Evolutionary conservation across 2,329 filamentous ascomycete species (phyloP), one percentile per base, ranked within the genome.

Genomic region (Pyrenophora tritici-repentis): DNA sequence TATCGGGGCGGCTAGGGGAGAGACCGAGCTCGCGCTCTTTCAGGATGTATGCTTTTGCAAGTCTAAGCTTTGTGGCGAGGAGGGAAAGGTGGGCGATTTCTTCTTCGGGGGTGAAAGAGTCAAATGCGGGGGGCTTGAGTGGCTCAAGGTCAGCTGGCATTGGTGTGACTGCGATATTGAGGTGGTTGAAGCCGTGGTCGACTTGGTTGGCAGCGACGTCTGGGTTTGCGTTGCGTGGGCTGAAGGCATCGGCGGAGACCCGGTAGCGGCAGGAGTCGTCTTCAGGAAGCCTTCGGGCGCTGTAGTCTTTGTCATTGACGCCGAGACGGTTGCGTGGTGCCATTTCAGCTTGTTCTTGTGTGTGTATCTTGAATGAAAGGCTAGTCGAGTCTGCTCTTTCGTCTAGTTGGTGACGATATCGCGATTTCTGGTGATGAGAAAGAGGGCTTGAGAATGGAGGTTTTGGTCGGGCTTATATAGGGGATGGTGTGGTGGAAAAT

Each of bases 121-220:
- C 18, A 20, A 20, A 20, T 3, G 18, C 18, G 5, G 18, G 18
- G 18, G 18, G 18, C 18, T 20, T 20, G 18, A 5, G 18, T 3
- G 18, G 18, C 3, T 20, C 18, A 3, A 20, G 18, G 5, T 20
- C 18, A 20, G 18, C 18, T 20, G 5, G 18, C 3, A 20, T 3
- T 20, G 18, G 18, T 20, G 18, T 20, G 18, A 20, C 18, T 5
- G 44, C 8, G 3, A 40, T 17, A 5, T 32, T 40, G 12, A 35
- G 29, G 1, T 47, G 44, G 6, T 40, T 18, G 26, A 47, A 47
- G 14, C 44, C 36, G 36, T 40, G 33, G n/a, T 47, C n/a, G n/a
- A 22, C n/a, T 18, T 18, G 35, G n/a, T 47, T 47, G 44, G 20
- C 20, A 13, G 16, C n/a, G 18, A 47, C 35, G 32, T n/a, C 22